Evolutionary conservation across 345 rosid species (phyloP).

Genomic region (Euclidium syriacum): DNA sequence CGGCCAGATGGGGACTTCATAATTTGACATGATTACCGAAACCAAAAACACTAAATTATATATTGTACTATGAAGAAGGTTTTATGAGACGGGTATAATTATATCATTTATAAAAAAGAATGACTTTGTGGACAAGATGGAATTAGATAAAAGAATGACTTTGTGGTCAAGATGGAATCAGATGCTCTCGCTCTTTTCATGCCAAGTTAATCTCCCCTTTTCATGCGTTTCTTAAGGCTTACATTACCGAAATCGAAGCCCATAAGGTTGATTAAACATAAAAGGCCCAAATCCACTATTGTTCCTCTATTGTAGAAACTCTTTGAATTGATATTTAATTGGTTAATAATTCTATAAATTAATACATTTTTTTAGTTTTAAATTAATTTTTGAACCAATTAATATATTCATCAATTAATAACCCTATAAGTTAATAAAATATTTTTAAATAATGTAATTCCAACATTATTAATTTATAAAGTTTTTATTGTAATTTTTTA

Average conservation of each 20-base stretch:
- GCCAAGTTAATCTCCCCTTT: neutral
- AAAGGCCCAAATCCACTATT: neutral
- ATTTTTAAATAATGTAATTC: too few relatives aligned
- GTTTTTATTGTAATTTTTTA: too few relatives aligned
- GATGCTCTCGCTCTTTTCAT: conserved; percentile 3
- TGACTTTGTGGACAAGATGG: neutral
- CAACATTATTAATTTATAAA: too few relatives aligned
- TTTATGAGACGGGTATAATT: neutral
- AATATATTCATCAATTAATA: too few relatives aligned
- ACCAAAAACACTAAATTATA: neutral
- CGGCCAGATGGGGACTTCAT: neutral
- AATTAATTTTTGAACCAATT: too few relatives aligned
- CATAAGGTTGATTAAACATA: neutral
- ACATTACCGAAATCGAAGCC: neutral
- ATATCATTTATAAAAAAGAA: neutral
- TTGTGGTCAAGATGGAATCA: neutral
- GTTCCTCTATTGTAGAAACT: neutral
- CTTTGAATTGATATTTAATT: too few relatives aligned
- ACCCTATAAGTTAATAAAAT: too few relatives aligned
- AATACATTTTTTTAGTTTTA: too few relatives aligned
- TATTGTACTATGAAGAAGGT: neutral
- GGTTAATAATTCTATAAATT: too few relatives aligned
- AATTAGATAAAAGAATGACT: neutral
- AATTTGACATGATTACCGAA: neutral
- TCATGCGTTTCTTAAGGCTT: neutral